Base-by-base conservation (phyloP, 768 basidiomycete genomes). In the Amanita jacksonii region DNA sequence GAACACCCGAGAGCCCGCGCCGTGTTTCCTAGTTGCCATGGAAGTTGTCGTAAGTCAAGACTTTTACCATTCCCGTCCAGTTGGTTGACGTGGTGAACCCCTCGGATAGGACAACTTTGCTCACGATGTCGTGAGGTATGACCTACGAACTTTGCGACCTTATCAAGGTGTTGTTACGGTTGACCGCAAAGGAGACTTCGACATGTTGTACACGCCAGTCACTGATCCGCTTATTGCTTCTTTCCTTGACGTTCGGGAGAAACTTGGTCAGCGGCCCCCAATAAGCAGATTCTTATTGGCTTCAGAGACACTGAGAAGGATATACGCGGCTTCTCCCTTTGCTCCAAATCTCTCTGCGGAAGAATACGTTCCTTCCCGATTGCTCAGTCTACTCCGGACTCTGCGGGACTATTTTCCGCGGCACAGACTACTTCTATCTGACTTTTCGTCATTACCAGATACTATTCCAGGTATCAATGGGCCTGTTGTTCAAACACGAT, bases 401-500 rank as follows among this genome's bases (percentile, higher is more conserved):
- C 74, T 99, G 8, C 78, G 91, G 43, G 72, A 69, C 25, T 69
- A 85, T 56, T 93, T 99, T 58, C 94, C 96, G 5, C 77, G 81
- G 4, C 94, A 98, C 62, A 81, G 92, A n/a, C 75, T 98, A 23
- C 76, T 99, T 38, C 75, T 98, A 38, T 85, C 90, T 33, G 96
- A 99, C 65, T 99, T 99, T 57, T 82, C 81, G 31, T 74, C 78
- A 7, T 64, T 99, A 12, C 91, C 92, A 0, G 88, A 98, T 49
- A 71, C 89, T 0, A 80, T 98, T 8, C 73, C 76, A 1, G 90
- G 89, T 1, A 54, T 70, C 51, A 72, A 72, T 48, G 87, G 85
- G 4, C 96, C 96, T 8, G 96, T 98, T 18, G 96, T 98, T 18
- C 96, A 99, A 65, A 97, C 96, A 19, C 77, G 90, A 41, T 82